Percentiles rank a stretch among this genome's conserved stretches.
These are phyloP conservation scores for Lecanicillium sp. DNA, from an alignment of 2,329 filamentous ascomycete genomes.

Conservation along the genomic window DNA sequence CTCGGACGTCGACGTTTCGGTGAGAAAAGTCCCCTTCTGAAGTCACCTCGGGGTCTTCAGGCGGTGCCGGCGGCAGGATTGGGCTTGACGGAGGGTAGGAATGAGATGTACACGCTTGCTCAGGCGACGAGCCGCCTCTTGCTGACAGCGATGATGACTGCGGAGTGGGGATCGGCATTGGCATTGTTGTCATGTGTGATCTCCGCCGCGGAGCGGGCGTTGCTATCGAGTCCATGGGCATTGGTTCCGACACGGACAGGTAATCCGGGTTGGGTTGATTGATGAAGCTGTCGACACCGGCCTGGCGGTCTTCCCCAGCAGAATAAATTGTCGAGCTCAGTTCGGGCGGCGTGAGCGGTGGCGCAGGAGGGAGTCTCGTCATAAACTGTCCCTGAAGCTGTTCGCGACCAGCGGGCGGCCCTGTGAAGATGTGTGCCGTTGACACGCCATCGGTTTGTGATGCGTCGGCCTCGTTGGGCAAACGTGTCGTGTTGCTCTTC, in stretches of 20 bases:
- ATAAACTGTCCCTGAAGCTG: constrained; percentile 21
- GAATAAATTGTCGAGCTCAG: constrained; percentile 33
- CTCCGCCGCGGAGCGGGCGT: constrained; percentile 27
- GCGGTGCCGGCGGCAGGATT: constrained; percentile 40
- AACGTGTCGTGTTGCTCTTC: too few relatives aligned
- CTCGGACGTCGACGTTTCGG: constrained; percentile 35
- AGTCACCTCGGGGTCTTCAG: constrained; percentile 20
- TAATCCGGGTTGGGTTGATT: constrained; percentile 45
- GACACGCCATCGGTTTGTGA: too few relatives aligned
- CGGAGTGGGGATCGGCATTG: constrained; percentile 24
- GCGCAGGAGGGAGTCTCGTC: constrained; percentile 34
- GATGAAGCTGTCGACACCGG: constrained; percentile 32
- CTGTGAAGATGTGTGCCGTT: too few relatives aligned
- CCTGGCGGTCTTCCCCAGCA: constrained; percentile 30
- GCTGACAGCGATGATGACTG: constrained; percentile 4
- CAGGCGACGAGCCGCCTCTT: constrained; percentile 14
- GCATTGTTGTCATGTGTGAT: constrained; percentile 35
- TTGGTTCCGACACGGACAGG: constrained; percentile 26
- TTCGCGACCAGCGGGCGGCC: constrained; percentile 12
- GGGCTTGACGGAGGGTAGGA: constrained; percentile 43
- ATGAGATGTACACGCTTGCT: constrained; percentile 30
- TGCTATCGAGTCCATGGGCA: constrained; percentile 18
- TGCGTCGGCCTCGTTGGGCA: too few relatives aligned
- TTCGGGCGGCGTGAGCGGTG: constrained; percentile 41
- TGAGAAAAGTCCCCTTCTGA: constrained; percentile 17